Evolutionary conservation across 176 grass and related monocot genomes (phyloP).

Genomic region (Oryza coarctata): DNA sequence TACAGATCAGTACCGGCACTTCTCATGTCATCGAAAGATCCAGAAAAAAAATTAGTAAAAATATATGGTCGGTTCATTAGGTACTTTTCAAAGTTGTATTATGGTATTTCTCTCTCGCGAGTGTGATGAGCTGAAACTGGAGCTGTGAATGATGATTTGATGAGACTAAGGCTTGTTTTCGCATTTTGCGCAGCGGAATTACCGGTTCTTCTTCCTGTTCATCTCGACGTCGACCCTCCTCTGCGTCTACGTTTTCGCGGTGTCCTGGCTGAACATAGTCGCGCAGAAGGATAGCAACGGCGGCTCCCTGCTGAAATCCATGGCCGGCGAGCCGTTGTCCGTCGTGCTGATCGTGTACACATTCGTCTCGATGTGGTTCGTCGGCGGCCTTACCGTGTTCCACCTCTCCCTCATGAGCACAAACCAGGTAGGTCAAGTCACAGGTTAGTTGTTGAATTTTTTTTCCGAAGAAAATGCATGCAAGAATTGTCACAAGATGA

Average conservation of each 20-base stretch:
- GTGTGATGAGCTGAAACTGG: too few species aligned
- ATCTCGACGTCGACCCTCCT: conserved; percentile 81
- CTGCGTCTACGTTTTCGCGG: conserved; percentile 71
- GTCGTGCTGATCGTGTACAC: conserved; percentile 76
- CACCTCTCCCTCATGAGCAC: conserved; percentile 83
- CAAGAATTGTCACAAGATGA: too few species aligned
- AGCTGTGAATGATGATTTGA: too few species aligned
- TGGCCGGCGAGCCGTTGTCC: conserved; percentile 66
- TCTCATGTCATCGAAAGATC: too few species aligned
- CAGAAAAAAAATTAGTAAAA: too few species aligned
- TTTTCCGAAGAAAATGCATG: too few species aligned
- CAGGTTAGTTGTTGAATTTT: background rate
- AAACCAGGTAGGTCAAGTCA: conserved; percentile 58
- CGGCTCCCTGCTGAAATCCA: conserved; percentile 56
- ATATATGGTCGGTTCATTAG: too few species aligned
- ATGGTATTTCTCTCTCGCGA: too few species aligned
- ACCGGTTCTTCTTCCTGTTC: conserved; percentile 93
- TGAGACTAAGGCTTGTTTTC: too few species aligned
- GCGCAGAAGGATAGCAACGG: conserved; percentile 40
- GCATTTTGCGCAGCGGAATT: conserved; percentile 59
- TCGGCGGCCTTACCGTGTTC: conserved; percentile 88
- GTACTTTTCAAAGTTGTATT: too few species aligned
- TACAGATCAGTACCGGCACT: too few species aligned
- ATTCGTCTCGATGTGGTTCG: conserved; percentile 87
- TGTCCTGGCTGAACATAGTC: conserved; percentile 83